These are phyloP conservation scores for Xylaria sp. DNA, from an alignment of 2,329 filamentous ascomycete species.

Conservation along the genomic window DNA sequence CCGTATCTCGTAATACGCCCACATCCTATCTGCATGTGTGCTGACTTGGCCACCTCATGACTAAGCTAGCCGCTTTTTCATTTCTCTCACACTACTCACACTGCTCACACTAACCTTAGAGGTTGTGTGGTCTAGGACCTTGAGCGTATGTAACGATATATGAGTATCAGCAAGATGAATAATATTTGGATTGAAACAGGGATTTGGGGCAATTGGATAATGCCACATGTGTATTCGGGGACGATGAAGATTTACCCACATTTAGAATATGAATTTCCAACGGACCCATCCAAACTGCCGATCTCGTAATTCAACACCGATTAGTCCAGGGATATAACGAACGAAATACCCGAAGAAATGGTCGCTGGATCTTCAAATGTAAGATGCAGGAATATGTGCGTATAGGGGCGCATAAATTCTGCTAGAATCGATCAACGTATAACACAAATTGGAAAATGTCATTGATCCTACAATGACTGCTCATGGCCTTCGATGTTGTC, in stretches of 20 bases:
- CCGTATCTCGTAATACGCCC: no score
- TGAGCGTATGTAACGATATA: neutral
- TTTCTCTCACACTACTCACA: neutral
- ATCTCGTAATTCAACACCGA: neutral
- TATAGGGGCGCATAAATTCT: neutral
- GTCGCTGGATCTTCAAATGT: neutral
- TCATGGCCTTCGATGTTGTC: constrained; percentile 1
- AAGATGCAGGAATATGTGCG: neutral
- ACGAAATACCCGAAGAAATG: neutral
- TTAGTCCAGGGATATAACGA: neutral
- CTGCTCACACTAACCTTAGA: no score
- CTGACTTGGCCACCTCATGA: no score
- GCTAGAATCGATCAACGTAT: neutral
- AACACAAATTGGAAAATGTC: neutral
- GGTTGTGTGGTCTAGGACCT: neutral
- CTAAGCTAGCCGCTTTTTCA: neutral
- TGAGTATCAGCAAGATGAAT: neutral
- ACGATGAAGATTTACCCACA: no score
- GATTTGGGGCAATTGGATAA: neutral
- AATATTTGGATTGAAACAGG: neutral
- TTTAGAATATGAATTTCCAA: neutral
- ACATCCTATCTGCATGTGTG: no score
- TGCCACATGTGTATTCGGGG: neutral
- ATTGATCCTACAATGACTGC: neutral
- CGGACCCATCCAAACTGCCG: neutral